Conservation (phyloP, 2,329 filamentous ascomycete species). For the Aspergillus candidus region DNA sequence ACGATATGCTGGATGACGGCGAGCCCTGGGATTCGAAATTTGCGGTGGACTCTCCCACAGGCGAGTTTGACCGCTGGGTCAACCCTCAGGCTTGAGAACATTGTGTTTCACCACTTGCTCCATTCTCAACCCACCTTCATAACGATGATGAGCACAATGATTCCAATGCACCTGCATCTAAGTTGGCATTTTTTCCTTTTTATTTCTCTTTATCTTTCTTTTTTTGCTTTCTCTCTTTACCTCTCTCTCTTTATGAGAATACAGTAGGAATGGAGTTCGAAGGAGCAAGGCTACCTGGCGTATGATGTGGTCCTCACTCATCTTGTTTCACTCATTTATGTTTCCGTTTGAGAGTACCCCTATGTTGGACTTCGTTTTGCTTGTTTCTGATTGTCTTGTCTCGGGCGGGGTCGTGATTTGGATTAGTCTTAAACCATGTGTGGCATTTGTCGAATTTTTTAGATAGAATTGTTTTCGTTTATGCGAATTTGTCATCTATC, state of each 20-base stretch:
- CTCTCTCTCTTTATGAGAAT: too few relatives aligned
- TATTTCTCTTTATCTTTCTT: background rate
- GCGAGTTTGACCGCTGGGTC: constrained; percentile 46
- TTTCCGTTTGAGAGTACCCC: too few relatives aligned
- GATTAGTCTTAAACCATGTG: too few relatives aligned
- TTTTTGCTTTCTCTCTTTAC: background rate
- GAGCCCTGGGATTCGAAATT: constrained; percentile 35
- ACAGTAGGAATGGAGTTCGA: background rate
- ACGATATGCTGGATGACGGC: constrained; percentile 28
- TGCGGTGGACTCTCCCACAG: constrained; percentile 34
- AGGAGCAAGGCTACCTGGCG: background rate
- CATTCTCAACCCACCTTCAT: background rate
- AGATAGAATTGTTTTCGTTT: too few relatives aligned
- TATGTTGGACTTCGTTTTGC: too few relatives aligned
- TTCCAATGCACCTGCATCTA: background rate
- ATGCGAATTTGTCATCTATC: too few relatives aligned
- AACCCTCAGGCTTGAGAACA: constrained; percentile 18
- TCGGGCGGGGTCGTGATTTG: too few relatives aligned
- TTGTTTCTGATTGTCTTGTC: too few relatives aligned
- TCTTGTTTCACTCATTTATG: too few relatives aligned
- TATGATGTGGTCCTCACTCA: too few relatives aligned
- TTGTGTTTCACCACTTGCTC: constrained; percentile 2
- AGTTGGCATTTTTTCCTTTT: background rate
- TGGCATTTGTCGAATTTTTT: too few relatives aligned
- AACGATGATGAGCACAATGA: constrained; percentile 10